Base-by-base conservation (phyloP, 129 eudicot species). In the Glebionis coronaria region DNA sequence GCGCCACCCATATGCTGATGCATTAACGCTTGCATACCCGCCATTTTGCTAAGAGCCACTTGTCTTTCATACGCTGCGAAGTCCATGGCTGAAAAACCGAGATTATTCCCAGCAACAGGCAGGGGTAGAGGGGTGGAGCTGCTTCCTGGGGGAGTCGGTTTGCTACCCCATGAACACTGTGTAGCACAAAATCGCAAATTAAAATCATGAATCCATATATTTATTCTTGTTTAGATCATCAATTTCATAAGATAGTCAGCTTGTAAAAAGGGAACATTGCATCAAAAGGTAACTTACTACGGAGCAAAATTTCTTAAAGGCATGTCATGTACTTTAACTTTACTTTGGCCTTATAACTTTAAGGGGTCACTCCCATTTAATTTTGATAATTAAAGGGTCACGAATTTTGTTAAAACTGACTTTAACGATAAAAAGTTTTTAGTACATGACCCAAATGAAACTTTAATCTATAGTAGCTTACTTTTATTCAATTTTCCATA, bases 141-240 rank as follows among this genome's bases (percentile, higher is more conserved):
- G 77, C 74, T 74, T 50, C 89, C 89, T 0, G 89, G 85, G 3
- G 81, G 98, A 3, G 95, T 92, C 9, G 98, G 96, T 79, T 92
- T 92, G 73, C 85, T 85, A 28, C 98, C 98, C 89, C 89, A 84
- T 18, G 89, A 80, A 56, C 89, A 84, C 89, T 84, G 78, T 46
- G 57, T 63, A 3, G 18, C 51, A 66, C 21, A 77, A 44, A 50
- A 10, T 7, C 3, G 11, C 23, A 1, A 44, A 63, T 70, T 77
- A 7, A 44, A 9, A 56, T 56, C 11, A 54, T 11, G 14, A n/a
- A 31, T 35, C 42, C 42, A 35, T 35, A 35, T 7, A 9, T 35
- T 35, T 35, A 35, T 35, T 35, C 42, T 5, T 31, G 40, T 35
- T 35, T 5, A 0, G 42, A 35, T 35, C 40, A 31, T 1, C 40